These are phyloP conservation scores for Carex cristatella DNA, from an alignment of 176 grass and related monocot species.

Conservation along the genomic window DNA sequence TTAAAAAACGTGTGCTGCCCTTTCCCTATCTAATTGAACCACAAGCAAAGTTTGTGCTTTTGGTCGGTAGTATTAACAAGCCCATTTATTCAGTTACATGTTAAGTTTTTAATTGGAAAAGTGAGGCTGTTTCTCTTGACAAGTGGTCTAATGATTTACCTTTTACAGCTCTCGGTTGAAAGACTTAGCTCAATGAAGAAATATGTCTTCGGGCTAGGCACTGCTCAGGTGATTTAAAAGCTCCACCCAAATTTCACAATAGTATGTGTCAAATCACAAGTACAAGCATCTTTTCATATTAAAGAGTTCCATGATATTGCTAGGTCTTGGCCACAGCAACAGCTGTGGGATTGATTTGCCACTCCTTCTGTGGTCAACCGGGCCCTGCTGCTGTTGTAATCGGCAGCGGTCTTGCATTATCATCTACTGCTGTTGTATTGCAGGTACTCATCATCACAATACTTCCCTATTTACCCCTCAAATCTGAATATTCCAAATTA, in stretches of 20 bases:
- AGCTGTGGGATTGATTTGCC: conserved; percentile 75
- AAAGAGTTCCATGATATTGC: neutral
- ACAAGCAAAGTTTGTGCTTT: neutral
- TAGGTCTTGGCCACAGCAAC: conserved; percentile 82
- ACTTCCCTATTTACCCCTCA: neutral
- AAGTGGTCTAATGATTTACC: neutral
- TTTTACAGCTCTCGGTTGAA: conserved; percentile 90
- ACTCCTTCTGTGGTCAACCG: conserved; percentile 48
- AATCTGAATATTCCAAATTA: neutral
- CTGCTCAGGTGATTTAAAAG: conserved; percentile 67
- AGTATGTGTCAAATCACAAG: conserved; percentile 1
- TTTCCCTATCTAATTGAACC: conserved; percentile 3
- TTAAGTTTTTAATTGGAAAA: conserved; percentile 3
- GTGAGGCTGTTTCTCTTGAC: neutral
- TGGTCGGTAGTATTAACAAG: neutral
- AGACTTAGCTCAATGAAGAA: conserved; percentile 99
- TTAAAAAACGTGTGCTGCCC: neutral
- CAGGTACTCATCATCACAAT: conserved; percentile 50
- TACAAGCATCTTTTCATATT: neutral
- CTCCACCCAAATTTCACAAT: conserved; percentile 15
- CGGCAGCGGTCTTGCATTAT: conserved; percentile 89
- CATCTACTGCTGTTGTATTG: conserved; percentile 95
- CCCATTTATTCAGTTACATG: neutral
- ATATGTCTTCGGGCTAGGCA: conserved; percentile 93
- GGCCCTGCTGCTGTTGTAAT: conserved; percentile 91